Percentiles rank a stretch among this genome's conserved stretches.
These are phyloP conservation scores for Phyllosticta citribraziliensis DNA, from an alignment of 2,329 filamentous ascomycete genomes.

Conservation along the genomic window DNA sequence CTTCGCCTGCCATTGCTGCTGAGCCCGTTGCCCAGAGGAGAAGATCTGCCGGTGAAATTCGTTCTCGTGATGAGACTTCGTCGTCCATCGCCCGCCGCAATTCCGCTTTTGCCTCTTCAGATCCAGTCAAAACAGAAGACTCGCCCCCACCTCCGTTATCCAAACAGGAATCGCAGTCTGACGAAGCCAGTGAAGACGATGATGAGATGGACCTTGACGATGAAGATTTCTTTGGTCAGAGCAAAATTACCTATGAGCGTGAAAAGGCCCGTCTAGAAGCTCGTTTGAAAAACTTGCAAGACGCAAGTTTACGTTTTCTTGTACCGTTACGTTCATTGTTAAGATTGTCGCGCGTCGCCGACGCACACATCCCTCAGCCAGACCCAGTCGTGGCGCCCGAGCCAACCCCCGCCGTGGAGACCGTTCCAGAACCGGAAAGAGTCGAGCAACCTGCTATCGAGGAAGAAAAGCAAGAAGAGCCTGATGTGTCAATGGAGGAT, in stretches of 20 bases:
- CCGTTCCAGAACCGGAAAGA: not conserved
- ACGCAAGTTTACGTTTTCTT: conserved; percentile 31
- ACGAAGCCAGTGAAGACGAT: conserved; percentile 31
- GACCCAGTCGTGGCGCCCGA: not conserved
- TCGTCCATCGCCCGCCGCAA: conserved; percentile 12
- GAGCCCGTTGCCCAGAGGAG: conserved; percentile 16
- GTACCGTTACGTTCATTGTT: conserved; percentile 36
- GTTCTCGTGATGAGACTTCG: conserved; percentile 1
- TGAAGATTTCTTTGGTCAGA: conserved; percentile 32
- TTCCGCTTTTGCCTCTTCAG: conserved; percentile 10
- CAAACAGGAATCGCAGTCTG: conserved; percentile 4
- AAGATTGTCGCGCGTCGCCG: conserved; percentile 29
- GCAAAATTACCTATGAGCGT: conserved; percentile 37
- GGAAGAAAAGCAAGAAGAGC: not conserved
- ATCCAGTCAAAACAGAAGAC: conserved; percentile 1
- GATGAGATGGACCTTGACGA: conserved; percentile 39
- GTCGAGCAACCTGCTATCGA: not conserved
- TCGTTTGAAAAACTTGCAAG: conserved; percentile 34
- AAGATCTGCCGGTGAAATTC: conserved; percentile 8
- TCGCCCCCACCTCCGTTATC: not conserved
- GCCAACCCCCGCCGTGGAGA: not conserved
- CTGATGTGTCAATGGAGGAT: not conserved
- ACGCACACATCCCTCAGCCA: conserved; percentile 19
- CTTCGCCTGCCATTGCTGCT: conserved; percentile 17
- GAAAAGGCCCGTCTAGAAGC: conserved; percentile 35